phyloP scores from a whole-genome alignment of 257 asterid species.

The Lithospermum erythrorhizon region DNA sequence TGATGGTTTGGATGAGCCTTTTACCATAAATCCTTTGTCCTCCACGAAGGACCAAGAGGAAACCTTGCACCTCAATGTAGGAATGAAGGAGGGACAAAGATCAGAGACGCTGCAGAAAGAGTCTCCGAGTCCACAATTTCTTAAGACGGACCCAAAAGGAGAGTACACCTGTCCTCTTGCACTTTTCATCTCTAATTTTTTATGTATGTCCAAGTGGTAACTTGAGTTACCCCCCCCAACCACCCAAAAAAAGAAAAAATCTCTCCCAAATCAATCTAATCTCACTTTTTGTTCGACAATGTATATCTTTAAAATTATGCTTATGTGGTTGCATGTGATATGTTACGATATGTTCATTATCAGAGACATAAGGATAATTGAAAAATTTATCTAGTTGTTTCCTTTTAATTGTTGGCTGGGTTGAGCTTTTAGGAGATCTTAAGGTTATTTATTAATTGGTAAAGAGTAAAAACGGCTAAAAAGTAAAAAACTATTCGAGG shows the following conservation, averaged over 20 bases:
- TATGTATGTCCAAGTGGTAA: constrained; percentile 24
- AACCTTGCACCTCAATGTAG: constrained; percentile 17
- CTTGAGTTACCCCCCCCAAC: no score
- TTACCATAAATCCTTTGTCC: constrained; percentile 53
- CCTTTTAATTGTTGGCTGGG: neutral
- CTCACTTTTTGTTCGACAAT: no score
- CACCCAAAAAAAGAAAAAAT: neutral
- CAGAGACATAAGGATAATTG: no score
- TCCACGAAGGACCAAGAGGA: constrained; percentile 32
- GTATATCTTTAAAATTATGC: no score
- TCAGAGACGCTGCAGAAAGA: constrained; percentile 21
- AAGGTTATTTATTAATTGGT: neutral
- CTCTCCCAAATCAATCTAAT: no score
- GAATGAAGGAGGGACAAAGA: constrained; percentile 26
- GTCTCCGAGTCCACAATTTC: constrained; percentile 25
- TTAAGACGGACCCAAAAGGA: constrained; percentile 29
- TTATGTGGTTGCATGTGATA: no score
- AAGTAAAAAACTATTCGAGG: neutral
- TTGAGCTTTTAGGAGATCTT: neutral
- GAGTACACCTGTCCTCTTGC: constrained; percentile 15
- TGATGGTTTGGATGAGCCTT: constrained; percentile 65
- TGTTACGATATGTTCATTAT: no score
- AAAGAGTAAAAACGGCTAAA: neutral
- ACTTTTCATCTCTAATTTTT: constrained; percentile 11
- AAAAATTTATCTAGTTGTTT: neutral